phyloP scores from a whole-genome alignment of 345 rosid species.

The Eucalyptus virginea region DNA sequence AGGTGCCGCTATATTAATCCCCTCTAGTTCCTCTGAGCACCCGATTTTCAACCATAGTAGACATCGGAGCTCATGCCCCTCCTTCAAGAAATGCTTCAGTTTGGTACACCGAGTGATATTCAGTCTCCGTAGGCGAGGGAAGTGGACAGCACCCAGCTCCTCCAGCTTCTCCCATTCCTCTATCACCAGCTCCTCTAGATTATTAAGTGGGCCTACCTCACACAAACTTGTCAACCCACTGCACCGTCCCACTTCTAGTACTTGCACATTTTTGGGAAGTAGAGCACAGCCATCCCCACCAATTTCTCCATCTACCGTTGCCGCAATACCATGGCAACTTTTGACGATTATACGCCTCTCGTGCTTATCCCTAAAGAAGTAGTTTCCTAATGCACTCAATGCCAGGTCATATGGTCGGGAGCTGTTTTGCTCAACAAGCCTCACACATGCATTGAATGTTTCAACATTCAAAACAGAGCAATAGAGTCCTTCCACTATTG shows the following conservation, averaged over 20 bases:
- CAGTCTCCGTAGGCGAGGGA: too few species aligned
- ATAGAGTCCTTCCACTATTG: fast-evolving
- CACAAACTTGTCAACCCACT: not conserved
- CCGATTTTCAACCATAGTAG: too few species aligned
- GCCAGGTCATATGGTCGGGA: fast-evolving
- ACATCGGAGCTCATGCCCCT: too few species aligned
- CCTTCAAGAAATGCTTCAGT: too few species aligned
- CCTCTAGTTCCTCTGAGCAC: not conserved
- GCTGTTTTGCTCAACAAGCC: not conserved
- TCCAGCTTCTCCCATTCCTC: not conserved
- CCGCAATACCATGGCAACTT: too few species aligned
- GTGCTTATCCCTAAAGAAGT: fast-evolving
- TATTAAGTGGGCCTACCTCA: not conserved
- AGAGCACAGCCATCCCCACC: not conserved
- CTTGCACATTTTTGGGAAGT: not conserved
- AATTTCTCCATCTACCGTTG: not conserved
- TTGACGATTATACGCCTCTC: too few species aligned
- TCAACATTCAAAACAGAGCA: fast-evolving
- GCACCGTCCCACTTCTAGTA: fast-evolving
- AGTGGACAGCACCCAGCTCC: too few species aligned
- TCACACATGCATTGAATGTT: not conserved
- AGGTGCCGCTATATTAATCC: not conserved
- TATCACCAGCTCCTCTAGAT: not conserved
- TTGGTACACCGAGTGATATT: too few species aligned
- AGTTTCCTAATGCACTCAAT: fast-evolving